Evolutionary conservation across 2,329 filamentous ascomycete species (phyloP), one percentile per base, ranked within the genome.

Genomic region (Fusarium pseudoanthophilum): DNA sequence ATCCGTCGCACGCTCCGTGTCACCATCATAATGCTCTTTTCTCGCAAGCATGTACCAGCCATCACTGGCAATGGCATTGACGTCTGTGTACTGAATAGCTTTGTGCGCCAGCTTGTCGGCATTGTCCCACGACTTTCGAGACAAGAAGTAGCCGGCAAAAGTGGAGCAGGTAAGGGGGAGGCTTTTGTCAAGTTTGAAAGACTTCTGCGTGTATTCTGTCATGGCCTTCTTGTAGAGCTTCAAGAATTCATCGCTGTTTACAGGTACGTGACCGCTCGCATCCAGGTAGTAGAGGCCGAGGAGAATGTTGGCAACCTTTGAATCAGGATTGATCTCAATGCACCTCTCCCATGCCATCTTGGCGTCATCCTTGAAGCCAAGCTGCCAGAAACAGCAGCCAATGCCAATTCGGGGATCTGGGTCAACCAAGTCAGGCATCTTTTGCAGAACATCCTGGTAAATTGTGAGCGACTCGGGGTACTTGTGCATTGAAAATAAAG

Each of bases 321-420:
- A 97, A 30, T 95, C 89, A 0, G 93, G 91, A 78, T 88, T 90
- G 79, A 98, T 88, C 79, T 97, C 93, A 34, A 98, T 84, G 18
- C 92, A 91, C 72, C 96, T 89, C 79, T 97, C 93, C 96, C 96
- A 99, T 18, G 96, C 95, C 53, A 87, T 85, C 79, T 93, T 95
- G 13, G 97, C 96, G 78, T 97, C 94, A 39, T 97, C 94, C 82
- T 97, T 98, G 85, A 94, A 95, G 16, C 95, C 95, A 34, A 99
- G 87, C 82, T 97, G 94, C 96, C 97, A 99, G 81, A 98, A 92
- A 85, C 96, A 99, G 82, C 94, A 96, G 51, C 96, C 96, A 78
- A 99, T 95, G 62, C 96, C 96, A 76, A 99, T 95, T 76, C 97
- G 90, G 75, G 96, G 97, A 82, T 99, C 96, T 1, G 96, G 96